These are phyloP conservation scores for Coccinonectria pachysandricola DNA, from an alignment of 2,329 filamentous ascomycete species.

Conservation along the genomic window DNA sequence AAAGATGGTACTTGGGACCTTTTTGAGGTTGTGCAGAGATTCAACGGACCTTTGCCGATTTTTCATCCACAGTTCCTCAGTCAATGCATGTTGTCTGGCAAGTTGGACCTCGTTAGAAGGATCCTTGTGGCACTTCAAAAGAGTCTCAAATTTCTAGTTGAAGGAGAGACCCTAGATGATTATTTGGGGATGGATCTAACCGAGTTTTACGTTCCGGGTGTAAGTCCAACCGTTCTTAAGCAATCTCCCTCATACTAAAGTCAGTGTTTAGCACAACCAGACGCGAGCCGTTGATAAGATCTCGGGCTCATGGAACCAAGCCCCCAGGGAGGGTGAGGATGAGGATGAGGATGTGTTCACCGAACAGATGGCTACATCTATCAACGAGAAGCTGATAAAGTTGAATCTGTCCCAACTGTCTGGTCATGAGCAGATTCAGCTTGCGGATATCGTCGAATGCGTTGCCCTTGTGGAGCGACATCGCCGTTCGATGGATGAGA, in stretches of 20 bases:
- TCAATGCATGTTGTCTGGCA: slow-evolving; percentile 77
- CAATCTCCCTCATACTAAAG: slow-evolving; percentile 5
- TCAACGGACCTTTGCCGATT: slow-evolving; percentile 79
- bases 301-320: slow-evolving; percentile 28
- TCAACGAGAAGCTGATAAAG: slow-evolving; percentile 68
- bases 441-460: slow-evolving; percentile 78
- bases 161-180: slow-evolving; percentile 71
- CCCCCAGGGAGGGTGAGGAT: slow-evolving; percentile 23
- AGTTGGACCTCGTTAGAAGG: slow-evolving; percentile 57
- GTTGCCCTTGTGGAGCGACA: slow-evolving; percentile 77
- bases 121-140: slow-evolving; percentile 64
- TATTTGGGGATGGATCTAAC: slow-evolving; percentile 57
- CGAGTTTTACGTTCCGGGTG: slow-evolving; percentile 40
- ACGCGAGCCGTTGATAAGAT: slow-evolving; percentile 19
- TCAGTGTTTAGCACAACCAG: slow-evolving; percentile 7
- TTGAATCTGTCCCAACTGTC: slow-evolving; percentile 72
- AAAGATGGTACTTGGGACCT: slow-evolving; percentile 52
- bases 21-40: slow-evolving; percentile 69
- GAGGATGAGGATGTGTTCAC: slow-evolving; percentile 56
- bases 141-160: slow-evolving; percentile 70
- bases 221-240: too few relatives aligned
- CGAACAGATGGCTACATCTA: slow-evolving; percentile 56
- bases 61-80: slow-evolving; percentile 89
- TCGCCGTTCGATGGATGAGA: slow-evolving; percentile 79
- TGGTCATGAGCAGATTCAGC: slow-evolving; percentile 74